Conservation (phyloP, 805 yeast species). For the Kuraishia cidri region DNA sequence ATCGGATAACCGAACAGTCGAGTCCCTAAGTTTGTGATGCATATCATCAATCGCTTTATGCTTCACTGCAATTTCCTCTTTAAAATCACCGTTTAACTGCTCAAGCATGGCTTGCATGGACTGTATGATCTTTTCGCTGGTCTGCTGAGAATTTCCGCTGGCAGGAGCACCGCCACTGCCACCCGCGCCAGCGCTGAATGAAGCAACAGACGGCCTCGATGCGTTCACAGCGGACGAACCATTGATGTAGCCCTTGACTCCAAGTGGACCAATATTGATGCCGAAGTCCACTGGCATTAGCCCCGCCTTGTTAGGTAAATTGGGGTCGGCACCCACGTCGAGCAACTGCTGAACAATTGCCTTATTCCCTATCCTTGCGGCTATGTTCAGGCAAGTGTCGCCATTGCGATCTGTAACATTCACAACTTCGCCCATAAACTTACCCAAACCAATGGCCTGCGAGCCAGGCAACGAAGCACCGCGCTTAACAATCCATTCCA, state of each 20-base stretch:
- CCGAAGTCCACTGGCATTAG: conserved; percentile 85
- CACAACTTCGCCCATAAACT: conserved; percentile 61
- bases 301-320: conserved; percentile 76
- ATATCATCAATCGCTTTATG: conserved; percentile 40
- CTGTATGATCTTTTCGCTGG: conserved; percentile 32
- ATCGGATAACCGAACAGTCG: conserved; percentile 41
- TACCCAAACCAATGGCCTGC: conserved; percentile 38
- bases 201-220: background rate
- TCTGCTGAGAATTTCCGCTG: conserved; percentile 3
- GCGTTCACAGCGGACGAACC: background rate
- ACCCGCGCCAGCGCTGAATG: background rate
- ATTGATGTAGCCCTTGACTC: no score
- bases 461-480: conserved; percentile 32
- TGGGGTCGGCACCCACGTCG: conserved; percentile 82
- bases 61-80: conserved; percentile 44
- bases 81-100: conserved; percentile 50
- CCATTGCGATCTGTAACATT: conserved; percentile 92
- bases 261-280: conserved; percentile 28
- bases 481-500: conserved; percentile 69
- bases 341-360: conserved; percentile 73
- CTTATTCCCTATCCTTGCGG: conserved; percentile 80
- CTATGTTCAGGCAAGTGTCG: conserved; percentile 89
- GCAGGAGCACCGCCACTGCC: background rate
- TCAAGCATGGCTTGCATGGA: conserved; percentile 42
- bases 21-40: conserved; percentile 48